Evolutionary conservation across 2,329 filamentous ascomycete genomes (phyloP), one percentile per base, ranked within the genome.

Genomic region (Chaetomium globosum): DNA sequence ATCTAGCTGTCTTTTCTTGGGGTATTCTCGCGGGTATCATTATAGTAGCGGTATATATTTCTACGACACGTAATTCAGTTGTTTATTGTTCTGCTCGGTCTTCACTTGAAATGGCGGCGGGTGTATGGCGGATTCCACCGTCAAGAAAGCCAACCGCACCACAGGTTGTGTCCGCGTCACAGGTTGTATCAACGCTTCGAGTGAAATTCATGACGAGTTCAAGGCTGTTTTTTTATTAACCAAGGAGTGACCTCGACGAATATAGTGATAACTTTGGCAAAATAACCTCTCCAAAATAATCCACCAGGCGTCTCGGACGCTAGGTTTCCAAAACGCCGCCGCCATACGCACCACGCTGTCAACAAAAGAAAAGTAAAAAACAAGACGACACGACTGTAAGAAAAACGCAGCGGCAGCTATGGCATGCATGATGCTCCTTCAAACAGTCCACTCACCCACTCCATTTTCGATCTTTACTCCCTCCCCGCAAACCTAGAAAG

Each of bases 321-420:
- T 31, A 51, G 46, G 57, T 36, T 39, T 51, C 52, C 52, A 9
- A 26, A 21, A 52, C 30, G 57, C 57, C 57, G 30, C 16, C 30
- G n/a, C 12, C 39, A 23, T 6, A 28, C 10, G 4, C 43, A 21
- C n/a, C 21, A 30, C 19, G 16, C 36, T 39, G 5, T 39, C 28
- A 43, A 36, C 13, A 53, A 28, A 10, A 9, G 3, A 28, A 36
- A 53, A n/a, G 12, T 8, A 53, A 21, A 12, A 54, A 16, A 61
- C 1, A 7, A 30, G 43, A 39, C 36, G 13, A 39, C 10, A 31
- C 30, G n/a, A n/a, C n/a, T n/a, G 26, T 26, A 26, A 26, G 26
- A 26, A 28, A 53, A 60, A 28, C 26, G 10, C 13, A 53, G 31
- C 33, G 4, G 4, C 48, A 16, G 43, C 21, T n/a, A 21, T 4